Conservation (phyloP, 768 basidiomycete genomes). For the Baorangia bicolor region DNA sequence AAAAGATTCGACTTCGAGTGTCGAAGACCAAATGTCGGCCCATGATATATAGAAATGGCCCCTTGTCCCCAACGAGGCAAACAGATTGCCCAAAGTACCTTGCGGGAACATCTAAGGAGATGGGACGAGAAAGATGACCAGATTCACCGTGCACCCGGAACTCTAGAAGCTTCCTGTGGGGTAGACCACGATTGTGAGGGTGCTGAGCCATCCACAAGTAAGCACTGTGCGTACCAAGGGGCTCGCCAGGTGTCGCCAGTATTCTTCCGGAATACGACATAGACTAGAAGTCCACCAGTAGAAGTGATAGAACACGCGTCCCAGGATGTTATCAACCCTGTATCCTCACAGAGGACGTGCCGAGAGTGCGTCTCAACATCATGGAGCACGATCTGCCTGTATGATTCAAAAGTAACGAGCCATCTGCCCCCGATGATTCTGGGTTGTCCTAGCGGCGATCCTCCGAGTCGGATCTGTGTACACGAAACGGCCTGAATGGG, state of each 20-base stretch:
- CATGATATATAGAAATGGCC: not conserved
- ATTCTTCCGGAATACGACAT: not conserved
- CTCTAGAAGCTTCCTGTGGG: not conserved
- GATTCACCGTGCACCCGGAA: not conserved
- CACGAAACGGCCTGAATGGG: slow-evolving; percentile 1
- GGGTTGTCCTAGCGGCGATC: not conserved
- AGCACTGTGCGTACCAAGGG: not conserved
- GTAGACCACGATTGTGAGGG: not conserved
- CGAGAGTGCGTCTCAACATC: not conserved
- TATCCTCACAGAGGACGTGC: slow-evolving; percentile 5
- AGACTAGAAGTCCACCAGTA: not conserved
- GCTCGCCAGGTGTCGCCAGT: not conserved
- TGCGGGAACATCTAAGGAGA: not conserved
- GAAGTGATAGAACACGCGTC: slow-evolving; percentile 1
- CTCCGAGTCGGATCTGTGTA: not conserved
- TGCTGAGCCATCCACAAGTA: not conserved
- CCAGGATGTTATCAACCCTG: not conserved
- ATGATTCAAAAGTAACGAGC: slow-evolving; percentile 2
- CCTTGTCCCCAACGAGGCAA: not conserved
- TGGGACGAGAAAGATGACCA: not conserved
- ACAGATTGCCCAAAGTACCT: not conserved
- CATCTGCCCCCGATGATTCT: slow-evolving; percentile 4
- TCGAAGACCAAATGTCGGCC: not conserved
- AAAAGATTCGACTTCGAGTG: not conserved
- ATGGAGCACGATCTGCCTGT: not conserved